These are phyloP conservation scores for Umbilicaria muhlenbergii DNA, from an alignment of 495 filamentous ascomycete genomes.

Conservation along the genomic window DNA sequence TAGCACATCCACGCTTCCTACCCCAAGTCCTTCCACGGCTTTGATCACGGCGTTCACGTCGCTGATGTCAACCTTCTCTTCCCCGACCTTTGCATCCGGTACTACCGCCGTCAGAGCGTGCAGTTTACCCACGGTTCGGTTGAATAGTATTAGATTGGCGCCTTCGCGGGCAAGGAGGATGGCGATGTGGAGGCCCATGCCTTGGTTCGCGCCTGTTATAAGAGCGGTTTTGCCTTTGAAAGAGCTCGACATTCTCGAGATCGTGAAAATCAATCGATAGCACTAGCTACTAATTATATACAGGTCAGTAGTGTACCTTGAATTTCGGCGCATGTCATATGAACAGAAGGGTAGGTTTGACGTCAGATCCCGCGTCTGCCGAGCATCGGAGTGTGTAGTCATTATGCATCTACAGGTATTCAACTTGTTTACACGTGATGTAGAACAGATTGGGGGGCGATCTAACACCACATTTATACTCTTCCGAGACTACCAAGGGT, in stretches of 20 bases:
- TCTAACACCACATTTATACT: too few species aligned
- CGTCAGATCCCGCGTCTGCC: too few species aligned
- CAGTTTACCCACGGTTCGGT: constrained; percentile 15
- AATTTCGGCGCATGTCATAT: too few species aligned
- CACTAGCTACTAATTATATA: too few species aligned
- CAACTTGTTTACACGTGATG: too few species aligned
- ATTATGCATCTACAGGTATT: too few species aligned
- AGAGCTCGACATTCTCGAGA: not conserved
- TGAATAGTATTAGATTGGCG: constrained; percentile 14
- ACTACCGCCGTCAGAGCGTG: constrained; percentile 5
- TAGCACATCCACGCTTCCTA: constrained; percentile 20
- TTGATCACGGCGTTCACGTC: constrained; percentile 14
- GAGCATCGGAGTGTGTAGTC: too few species aligned
- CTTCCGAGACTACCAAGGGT: too few species aligned
- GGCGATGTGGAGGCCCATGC: constrained; percentile 22
- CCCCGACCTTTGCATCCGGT: constrained; percentile 7
- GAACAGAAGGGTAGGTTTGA: too few species aligned
- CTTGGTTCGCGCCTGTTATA: constrained; percentile 20
- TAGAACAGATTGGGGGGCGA: too few species aligned
- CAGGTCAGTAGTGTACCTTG: too few species aligned
- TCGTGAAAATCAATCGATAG: too few species aligned
- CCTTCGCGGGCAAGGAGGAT: constrained; percentile 9
- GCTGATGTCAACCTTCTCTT: constrained; percentile 14
- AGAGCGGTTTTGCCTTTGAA: not conserved
- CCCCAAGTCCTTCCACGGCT: constrained; percentile 11